Conservation (phyloP, 2,329 filamentous ascomycete species). For the Talaromyces amestolkiae region DNA sequence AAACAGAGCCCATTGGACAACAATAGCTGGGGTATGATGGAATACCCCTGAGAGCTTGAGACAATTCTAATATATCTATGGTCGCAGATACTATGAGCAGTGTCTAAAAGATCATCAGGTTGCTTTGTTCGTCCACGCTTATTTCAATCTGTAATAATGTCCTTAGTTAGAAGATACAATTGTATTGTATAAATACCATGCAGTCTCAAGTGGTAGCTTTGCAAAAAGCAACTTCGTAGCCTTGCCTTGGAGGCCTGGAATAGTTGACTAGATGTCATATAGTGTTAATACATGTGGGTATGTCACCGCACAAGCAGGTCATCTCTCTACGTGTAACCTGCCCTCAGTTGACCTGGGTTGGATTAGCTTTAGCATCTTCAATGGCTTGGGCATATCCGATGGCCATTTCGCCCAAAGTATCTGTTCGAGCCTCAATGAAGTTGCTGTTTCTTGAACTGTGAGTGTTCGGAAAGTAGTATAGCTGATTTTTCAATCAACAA, state of each 20-base stretch:
- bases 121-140: slow-evolving; percentile 24
- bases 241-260: slow-evolving; percentile 20
- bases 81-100: slow-evolving; percentile 24
- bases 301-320: slow-evolving; percentile 26
- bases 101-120: slow-evolving; percentile 27
- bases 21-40: too few relatives aligned
- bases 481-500: neutral
- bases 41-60: neutral
- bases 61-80: neutral
- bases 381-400: slow-evolving; percentile 24
- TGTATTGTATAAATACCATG: slow-evolving; percentile 23
- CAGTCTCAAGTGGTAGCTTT: slow-evolving; percentile 26
- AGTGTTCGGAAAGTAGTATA: neutral
- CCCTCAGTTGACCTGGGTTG: slow-evolving; percentile 21
- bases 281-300: slow-evolving; percentile 28
- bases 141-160: too few relatives aligned
- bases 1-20: neutral
- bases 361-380: slow-evolving; percentile 21
- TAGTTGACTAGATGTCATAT: slow-evolving; percentile 23
- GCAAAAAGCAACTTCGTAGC: slow-evolving; percentile 24
- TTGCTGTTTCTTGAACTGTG: neutral
- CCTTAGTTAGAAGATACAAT: too few relatives aligned
- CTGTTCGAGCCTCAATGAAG: slow-evolving; percentile 5
- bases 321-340: slow-evolving; percentile 24
- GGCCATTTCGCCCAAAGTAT: slow-evolving; percentile 25